phyloP scores from a whole-genome alignment of 306 rosid species.

The Malus orientalis region DNA sequence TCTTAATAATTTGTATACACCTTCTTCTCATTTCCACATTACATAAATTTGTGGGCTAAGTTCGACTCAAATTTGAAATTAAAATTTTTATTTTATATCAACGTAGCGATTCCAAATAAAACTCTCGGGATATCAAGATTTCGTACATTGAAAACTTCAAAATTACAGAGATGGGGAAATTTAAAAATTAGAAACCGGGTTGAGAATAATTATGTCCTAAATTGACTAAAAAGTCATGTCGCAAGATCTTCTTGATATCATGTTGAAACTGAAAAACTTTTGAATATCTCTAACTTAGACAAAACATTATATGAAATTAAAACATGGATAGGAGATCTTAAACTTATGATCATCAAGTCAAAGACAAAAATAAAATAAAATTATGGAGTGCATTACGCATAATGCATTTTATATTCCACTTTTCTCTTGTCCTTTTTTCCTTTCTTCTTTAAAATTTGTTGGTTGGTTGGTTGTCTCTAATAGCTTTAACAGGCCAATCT shows the following conservation, averaged over 20 bases:
- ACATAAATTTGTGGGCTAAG: conserved; percentile 38
- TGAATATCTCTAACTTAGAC: not conserved
- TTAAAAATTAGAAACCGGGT: not conserved
- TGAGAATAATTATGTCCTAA: no score
- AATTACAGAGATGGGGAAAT: no score
- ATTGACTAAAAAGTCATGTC: not conserved
- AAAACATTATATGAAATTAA: not conserved
- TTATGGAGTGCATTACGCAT: conserved; percentile 3
- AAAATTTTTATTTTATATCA: no score
- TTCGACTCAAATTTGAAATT: conserved; percentile 6
- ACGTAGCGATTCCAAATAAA: no score
- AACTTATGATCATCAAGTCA: not conserved
- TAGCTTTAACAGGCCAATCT: conserved; percentile 29
- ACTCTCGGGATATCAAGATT: not conserved
- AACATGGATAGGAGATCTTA: not conserved
- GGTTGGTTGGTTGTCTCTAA: conserved; percentile 10
- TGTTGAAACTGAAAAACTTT: no score
- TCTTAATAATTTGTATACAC: not conserved
- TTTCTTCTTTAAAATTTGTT: conserved; percentile 5
- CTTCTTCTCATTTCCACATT: conserved; percentile 9
- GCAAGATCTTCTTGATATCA: not conserved
- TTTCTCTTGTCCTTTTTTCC: conserved; percentile 16
- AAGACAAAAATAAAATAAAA: conserved; percentile 23
- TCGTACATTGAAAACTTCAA: no score
- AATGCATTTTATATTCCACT: conserved; percentile 25